A percentile compares a stretch with the other conserved stretches of the same genome.
These are phyloP conservation scores for Fusarium caatingaense DNA, from an alignment of 2,329 filamentous ascomycete genomes.

Conservation along the genomic window DNA sequence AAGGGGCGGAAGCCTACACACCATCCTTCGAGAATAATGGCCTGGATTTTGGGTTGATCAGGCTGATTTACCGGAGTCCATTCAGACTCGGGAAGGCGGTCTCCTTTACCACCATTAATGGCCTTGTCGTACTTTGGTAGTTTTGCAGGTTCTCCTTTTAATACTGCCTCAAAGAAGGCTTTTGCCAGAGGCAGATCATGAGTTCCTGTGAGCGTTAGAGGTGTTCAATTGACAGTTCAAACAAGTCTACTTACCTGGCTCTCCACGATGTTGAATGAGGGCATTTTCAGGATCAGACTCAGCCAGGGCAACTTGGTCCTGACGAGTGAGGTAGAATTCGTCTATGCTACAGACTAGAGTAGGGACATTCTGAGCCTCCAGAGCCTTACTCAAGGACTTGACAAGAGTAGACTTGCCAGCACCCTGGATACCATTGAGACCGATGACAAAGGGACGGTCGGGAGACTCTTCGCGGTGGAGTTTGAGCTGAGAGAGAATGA, in stretches of 20 bases:
- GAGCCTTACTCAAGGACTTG: slow-evolving; percentile 69
- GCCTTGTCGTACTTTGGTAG: slow-evolving; percentile 89
- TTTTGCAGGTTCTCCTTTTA: slow-evolving; percentile 62
- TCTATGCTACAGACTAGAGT: slow-evolving; percentile 85
- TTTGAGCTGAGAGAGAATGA: slow-evolving; percentile 73
- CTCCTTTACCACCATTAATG: slow-evolving; percentile 78
- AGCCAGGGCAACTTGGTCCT: slow-evolving; percentile 74
- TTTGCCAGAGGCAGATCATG: slow-evolving; percentile 78
- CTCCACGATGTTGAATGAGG: slow-evolving; percentile 83
- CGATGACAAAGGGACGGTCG: slow-evolving; percentile 78
- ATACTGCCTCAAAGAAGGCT: slow-evolving; percentile 69
- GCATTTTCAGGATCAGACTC: slow-evolving; percentile 74
- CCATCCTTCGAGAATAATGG: slow-evolving; percentile 91
- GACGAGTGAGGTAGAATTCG: slow-evolving; percentile 85
- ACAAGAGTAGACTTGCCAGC: slow-evolving; percentile 93
- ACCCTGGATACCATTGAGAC: slow-evolving; percentile 91
- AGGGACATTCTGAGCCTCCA: slow-evolving; percentile 67
- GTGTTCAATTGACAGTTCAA: background rate
- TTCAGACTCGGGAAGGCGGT: slow-evolving; percentile 70
- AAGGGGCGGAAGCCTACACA: slow-evolving; percentile 84
- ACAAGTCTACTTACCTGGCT: slow-evolving; percentile 68
- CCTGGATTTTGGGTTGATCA: slow-evolving; percentile 62
- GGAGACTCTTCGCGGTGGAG: slow-evolving; percentile 56
- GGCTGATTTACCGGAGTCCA: slow-evolving; percentile 71
- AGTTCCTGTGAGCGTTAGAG: slow-evolving; percentile 55